Base-by-base conservation (phyloP, 2,329 filamentous ascomycete genomes). In the Calonectria pseudoreteaudii region DNA sequence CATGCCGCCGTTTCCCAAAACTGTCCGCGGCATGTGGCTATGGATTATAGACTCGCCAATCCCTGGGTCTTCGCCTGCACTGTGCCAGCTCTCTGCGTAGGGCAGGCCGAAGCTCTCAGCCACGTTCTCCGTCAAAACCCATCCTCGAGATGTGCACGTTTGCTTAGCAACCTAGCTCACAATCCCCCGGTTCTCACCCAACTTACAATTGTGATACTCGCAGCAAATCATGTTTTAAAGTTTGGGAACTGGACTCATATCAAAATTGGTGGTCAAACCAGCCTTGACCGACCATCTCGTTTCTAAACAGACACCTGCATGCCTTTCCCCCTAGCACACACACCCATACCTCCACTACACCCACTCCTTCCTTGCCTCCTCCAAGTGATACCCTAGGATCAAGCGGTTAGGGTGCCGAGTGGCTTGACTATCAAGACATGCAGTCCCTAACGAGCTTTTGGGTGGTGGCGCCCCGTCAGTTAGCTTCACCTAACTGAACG, bases 351-450 rank as follows among this genome's bases (percentile, higher is more conserved):
- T 36, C 28, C 60, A 20, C 41, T 28, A 36, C 56, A 28, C 23
- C 56, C 56, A 36, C 56, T 44, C 26, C 38, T 49, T 44, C 26
- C 38, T 49, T 10, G 60, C 60, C 60, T 65, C 60, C 60, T 16
- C 60, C 23, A 44, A 65, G 16, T 47, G 36, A 65, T 31, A 47
- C 38, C 41, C 38, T 49, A 49, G 60, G 16, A 7, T 14, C 8
- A 30, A 65, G 60, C 60, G 60, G 60, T 31, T 65, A 65, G 9
- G 8, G 60, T 65, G 60, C 60, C 60, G 60, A 65, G 60, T 65
- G 60, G 60, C 60, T 65, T 65, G 60, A 13, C 20, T 49, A 49
- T 23, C 41, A 34, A 13, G 28, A 31, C 60, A 49, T 65, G 16
- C 60, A n/a, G 28, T 49, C 38, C 28, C 41, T 47, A 44, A 49